These are phyloP conservation scores for Coemansia pectinata DNA, from an alignment of 192 early-diverging fungal species.

Conservation along the genomic window DNA sequence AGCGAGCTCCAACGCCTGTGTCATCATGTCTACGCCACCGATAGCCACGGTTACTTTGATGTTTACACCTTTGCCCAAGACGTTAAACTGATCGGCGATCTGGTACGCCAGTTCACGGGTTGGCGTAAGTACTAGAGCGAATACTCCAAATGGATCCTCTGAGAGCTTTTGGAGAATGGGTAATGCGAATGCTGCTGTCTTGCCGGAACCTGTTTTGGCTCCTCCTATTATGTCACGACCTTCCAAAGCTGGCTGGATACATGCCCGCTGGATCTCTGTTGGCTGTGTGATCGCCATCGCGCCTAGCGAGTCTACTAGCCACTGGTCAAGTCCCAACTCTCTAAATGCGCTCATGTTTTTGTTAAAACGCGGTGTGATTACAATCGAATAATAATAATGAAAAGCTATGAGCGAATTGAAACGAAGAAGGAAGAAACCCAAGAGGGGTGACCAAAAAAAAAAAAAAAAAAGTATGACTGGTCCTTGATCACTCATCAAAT, in stretches of 20 bases:
- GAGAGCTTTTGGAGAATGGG: conserved; percentile 95
- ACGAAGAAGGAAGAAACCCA: too few relatives aligned
- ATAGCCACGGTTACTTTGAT: conserved; percentile 85
- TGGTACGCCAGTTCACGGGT: conserved; percentile 97
- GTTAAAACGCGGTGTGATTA: neutral
- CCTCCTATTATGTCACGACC: conserved; percentile 88
- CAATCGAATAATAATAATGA: neutral
- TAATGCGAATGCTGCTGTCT: conserved; percentile 97
- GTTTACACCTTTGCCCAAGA: conserved; percentile 85
- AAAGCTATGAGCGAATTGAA: neutral
- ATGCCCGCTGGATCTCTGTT: conserved; percentile 90
- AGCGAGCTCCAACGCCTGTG: conserved; percentile 84
- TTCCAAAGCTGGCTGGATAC: conserved; percentile 75
- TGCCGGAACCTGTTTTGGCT: conserved; percentile 96
- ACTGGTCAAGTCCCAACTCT: conserved; percentile 75
- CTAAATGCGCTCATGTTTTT: conserved; percentile 57
- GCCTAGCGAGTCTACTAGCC: conserved; percentile 77
- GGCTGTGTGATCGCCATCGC: conserved; percentile 82
- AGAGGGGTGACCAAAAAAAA: neutral
- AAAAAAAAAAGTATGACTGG: neutral
- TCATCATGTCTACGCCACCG: conserved; percentile 94
- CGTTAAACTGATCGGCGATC: conserved; percentile 97
- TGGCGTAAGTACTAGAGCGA: conserved; percentile 94
- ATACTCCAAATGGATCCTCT: conserved; percentile 95
- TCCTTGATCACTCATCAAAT: too few relatives aligned